Evolutionary conservation across 495 filamentous ascomycete species (phyloP).

Genomic region (Hypoxylon rickii): DNA sequence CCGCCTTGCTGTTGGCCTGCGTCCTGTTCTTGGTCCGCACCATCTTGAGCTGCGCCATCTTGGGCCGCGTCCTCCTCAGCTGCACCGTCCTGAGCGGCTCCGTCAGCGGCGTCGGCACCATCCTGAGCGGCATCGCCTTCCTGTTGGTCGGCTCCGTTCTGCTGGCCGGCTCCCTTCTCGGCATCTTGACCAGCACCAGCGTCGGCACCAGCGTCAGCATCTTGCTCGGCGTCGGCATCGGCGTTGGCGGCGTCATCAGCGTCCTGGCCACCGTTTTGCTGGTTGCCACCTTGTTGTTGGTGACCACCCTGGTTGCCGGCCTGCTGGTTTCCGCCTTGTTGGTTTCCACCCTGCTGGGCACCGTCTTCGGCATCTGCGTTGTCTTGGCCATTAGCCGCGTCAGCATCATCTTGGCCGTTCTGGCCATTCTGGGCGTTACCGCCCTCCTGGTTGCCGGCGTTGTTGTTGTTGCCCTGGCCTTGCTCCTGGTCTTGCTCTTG

Average conservation of each 20-base stretch:
- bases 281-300: too few relatives aligned
- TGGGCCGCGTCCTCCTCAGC: not conserved
- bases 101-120: not conserved
- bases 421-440: too few relatives aligned
- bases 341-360: too few relatives aligned
- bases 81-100: not conserved
- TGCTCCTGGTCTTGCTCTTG: not conserved
- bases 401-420: not conserved
- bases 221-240: not conserved
- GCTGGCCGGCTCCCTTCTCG: too few relatives aligned
- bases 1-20: slow-evolving; percentile 17
- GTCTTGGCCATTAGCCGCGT: not conserved
- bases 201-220: not conserved
- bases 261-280: too few relatives aligned
- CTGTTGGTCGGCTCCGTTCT: not conserved
- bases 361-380: not conserved
- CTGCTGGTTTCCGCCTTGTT: too few relatives aligned
- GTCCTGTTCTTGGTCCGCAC: not conserved
- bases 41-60: slow-evolving; percentile 2
- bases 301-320: too few relatives aligned
- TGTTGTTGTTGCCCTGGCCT: not conserved
- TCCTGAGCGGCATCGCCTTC: not conserved
- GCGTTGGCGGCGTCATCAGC: not conserved
- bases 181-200: not conserved
- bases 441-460: not conserved